Base-by-base conservation (phyloP, 2,329 filamentous ascomycete genomes). In the Microascus cirrosus region DNA sequence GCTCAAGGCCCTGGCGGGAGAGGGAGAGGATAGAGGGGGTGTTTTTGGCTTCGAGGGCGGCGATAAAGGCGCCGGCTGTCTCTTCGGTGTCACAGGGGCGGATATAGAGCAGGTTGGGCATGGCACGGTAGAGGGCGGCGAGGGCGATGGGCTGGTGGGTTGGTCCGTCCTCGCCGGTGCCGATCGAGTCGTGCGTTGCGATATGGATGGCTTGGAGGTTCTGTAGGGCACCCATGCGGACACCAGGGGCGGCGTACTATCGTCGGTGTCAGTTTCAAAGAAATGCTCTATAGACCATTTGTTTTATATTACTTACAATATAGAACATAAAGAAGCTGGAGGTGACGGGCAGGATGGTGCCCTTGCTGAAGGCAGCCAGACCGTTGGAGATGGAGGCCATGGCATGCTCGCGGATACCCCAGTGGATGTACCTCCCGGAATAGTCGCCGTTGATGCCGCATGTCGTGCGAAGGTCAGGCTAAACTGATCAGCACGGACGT, bases 281-380 rank as follows among this genome's bases (percentile, higher is more conserved):
- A 36, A 36, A 36, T 36, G 7, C 34, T 36, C 7, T 36, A 13
- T 36, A 13, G 13, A 13, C 7, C 7, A 13, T 7, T 7, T 7
- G 7, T 13, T 7, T 13, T 36, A 12, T 39, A 12, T 39, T 2
- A 12, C 36, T 39, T 39, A 39, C 36, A 28, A 93, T 97, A 66
- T 97, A 91, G 75, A 99, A 99, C 87, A 97, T 99, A 66, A 99
- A 81, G 86, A 99, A 99, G 68, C 94, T 97, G 77, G 94, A 94
- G 65, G 85, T 85, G 66, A 92, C 95, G 65, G 94, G 94, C 70
- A 99, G 87, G 70, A 96, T 80, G 69, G 91, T 95, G 67, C 94
- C 94, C 76, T 48, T 48, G n/a, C 20, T 42, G n/a, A 97, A 99
- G 62, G 92, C 94, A 63, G 91, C 85, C 61, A 99, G 81, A 78